Conservation (phyloP, 2,329 filamentous ascomycete genomes). For the Verticillium dahliae region DNA sequence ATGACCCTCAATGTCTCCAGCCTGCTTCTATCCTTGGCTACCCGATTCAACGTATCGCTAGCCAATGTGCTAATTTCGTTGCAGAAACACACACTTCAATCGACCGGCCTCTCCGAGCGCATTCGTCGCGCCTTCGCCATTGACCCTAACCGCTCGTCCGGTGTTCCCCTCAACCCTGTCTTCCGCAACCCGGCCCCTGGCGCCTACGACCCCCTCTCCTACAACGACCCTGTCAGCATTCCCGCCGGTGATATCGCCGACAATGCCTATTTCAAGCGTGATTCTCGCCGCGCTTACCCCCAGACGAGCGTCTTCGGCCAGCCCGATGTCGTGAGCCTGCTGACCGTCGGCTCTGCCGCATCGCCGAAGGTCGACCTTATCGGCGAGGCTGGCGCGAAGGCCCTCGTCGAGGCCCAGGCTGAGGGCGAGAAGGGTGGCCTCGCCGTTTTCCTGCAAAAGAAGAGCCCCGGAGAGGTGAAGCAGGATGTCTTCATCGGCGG, state of each 20-base stretch:
- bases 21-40: neutral
- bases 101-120: constrained; percentile 78
- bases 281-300: constrained; percentile 76
- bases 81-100: constrained; percentile 95
- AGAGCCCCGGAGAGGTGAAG: constrained; percentile 35
- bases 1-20: neutral
- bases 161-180: constrained; percentile 86
- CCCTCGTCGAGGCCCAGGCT: constrained; percentile 67
- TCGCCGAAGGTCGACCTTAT: constrained; percentile 78
- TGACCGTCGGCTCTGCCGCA: constrained; percentile 77
- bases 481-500: constrained; percentile 66
- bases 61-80: constrained; percentile 7
- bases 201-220: constrained; percentile 59
- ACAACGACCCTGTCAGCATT: constrained; percentile 76
- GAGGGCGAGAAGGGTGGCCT: constrained; percentile 67
- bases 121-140: constrained; percentile 74
- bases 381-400: constrained; percentile 52
- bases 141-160: constrained; percentile 83
- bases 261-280: constrained; percentile 96
- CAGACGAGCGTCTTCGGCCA: constrained; percentile 74
- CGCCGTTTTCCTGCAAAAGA: constrained; percentile 65
- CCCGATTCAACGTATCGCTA: neutral
- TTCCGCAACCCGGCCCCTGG: constrained; percentile 84
- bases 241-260: constrained; percentile 85
- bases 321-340: constrained; percentile 75